Evolutionary conservation across 495 filamentous ascomycete genomes (phyloP), one percentile per base, ranked within the genome.

Genomic region (Aspergillus funiculosus): DNA sequence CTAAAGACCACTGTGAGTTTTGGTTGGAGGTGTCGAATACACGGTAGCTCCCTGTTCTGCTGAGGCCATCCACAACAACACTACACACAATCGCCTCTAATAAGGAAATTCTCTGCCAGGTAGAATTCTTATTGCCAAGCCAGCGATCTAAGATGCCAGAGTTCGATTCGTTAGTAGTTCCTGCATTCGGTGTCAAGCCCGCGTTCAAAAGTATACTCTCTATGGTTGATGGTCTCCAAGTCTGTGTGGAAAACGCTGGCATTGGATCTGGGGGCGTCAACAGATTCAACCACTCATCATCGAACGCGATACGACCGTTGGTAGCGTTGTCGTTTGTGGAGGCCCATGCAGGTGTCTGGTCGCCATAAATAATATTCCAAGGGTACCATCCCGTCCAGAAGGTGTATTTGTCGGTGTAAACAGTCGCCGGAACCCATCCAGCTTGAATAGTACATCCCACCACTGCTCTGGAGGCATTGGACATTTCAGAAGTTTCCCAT

Each of bases 381-480:
- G 29, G 13, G 14, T 35, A 36, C 20, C 30, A 45, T 6, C 43
- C 43, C 1, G 43, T 46, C 40, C 40, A 43, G 18, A 43, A 43
- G 9, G 17, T 43, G 42, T 56, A 56, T 17, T 50, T 46, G 28
- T 56, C 52, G 4, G 50, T 57, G 19, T 27, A 48, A n/a, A 44
- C 19, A 6, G 46, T 44, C 4, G 50, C 40, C 6, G 44, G 50
- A 14, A 53, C 41, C 50, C 53, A 57, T 13, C 39, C 45, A 1
- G 53, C 50, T 14, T 57, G 45, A 3, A 53, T 29, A 4, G 53
- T 43, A 37, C 50, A 57, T 1, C 50, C 53, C 15, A 57, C 11
- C 8, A 53, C 45, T 1, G 39, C 49, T 22, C 53, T 51, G 11
- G 50, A 50, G 4, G 39, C 6, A 6, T 43, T n/a, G 13, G 26